phyloP scores from a whole-genome alignment of 75 land plant genomes.

The Azolla pinnata region DNA sequence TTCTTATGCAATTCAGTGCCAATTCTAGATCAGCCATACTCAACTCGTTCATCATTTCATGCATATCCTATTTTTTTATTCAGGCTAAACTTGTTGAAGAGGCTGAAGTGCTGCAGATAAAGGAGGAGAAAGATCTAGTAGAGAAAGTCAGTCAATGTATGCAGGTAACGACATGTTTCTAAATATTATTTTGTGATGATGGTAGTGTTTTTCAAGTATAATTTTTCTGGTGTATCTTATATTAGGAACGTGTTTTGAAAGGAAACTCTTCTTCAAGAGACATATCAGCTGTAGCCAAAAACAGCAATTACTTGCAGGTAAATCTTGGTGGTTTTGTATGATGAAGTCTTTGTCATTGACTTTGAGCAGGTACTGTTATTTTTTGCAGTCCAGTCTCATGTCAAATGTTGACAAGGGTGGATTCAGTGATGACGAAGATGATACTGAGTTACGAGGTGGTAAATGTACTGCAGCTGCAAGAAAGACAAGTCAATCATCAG shows the following conservation, averaged over 20 bases:
- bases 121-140: constrained; percentile 71
- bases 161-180: constrained; percentile 39
- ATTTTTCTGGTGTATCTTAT: constrained; percentile 2
- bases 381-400: background rate
- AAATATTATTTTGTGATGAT: background rate
- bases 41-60: background rate
- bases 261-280: background rate
- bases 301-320: constrained; percentile 18
- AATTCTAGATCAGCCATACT: background rate
- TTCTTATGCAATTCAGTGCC: background rate
- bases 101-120: constrained; percentile 43
- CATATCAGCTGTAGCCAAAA: background rate
- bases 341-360: too few species aligned
- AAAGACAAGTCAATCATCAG: constrained; percentile 26
- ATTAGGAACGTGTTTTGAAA: background rate
- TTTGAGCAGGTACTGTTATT: too few species aligned
- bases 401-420: constrained; percentile 22
- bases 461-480: constrained; percentile 26
- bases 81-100: constrained; percentile 70
- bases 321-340: too few species aligned
- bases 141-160: constrained; percentile 76
- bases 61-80: background rate
- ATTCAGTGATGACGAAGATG: constrained; percentile 77
- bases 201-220: constrained; percentile 1
- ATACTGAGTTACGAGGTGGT: constrained; percentile 10